Evolutionary conservation across 2,329 filamentous ascomycete genomes (phyloP).

Genomic region (Sporothrix pallida): DNA sequence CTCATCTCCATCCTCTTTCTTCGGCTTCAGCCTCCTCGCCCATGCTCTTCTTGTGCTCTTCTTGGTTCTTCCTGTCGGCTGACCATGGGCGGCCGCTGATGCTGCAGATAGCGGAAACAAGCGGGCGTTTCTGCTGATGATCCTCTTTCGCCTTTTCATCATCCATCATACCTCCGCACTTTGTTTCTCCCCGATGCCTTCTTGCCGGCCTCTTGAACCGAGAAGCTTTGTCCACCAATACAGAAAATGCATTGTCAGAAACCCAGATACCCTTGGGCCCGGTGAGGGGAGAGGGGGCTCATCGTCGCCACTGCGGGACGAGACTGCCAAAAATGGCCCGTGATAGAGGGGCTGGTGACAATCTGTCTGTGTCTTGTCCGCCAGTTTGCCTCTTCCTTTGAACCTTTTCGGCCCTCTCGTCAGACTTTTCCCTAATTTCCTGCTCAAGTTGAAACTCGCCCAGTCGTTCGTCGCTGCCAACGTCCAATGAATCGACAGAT

Average conservation of each 20-base stretch:
- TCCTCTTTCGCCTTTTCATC: neutral
- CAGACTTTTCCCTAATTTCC: neutral
- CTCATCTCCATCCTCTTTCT: neutral
- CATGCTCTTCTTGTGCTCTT: neutral
- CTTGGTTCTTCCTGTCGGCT: slow-evolving; percentile 3
- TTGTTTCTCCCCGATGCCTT: neutral
- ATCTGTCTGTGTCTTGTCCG: neutral
- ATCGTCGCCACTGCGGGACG: slow-evolving; percentile 13
- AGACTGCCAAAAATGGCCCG: slow-evolving; percentile 10
- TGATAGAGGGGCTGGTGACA: neutral
- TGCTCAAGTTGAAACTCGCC: slow-evolving; percentile 12
- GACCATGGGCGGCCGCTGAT: slow-evolving; percentile 15
- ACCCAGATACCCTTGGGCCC: neutral
- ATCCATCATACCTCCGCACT: neutral
- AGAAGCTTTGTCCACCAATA: neutral
- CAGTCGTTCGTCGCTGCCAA: neutral
- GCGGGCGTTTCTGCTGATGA: slow-evolving; percentile 22
- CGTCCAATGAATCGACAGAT: slow-evolving; percentile 13
- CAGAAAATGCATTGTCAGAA: neutral
- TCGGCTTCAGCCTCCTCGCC: neutral
- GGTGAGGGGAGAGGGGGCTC: neutral
- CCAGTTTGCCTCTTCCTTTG: too few relatives aligned
- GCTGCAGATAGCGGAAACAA: slow-evolving; percentile 12
- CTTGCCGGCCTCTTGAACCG: neutral
- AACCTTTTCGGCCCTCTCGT: neutral